phyloP scores from a whole-genome alignment of 2,329 filamentous ascomycete species.

The Diatrype stigma region DNA sequence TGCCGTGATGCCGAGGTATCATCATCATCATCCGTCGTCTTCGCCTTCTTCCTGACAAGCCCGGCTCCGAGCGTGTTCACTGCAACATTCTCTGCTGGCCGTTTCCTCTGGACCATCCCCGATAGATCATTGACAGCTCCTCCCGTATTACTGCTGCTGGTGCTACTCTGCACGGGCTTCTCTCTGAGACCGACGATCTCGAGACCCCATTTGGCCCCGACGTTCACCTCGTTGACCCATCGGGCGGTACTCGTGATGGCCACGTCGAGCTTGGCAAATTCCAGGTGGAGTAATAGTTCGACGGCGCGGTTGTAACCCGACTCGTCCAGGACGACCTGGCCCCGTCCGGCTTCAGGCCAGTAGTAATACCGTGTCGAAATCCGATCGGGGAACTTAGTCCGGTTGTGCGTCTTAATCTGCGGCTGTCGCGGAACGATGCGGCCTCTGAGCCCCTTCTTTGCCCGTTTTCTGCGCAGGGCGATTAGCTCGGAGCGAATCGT shows the following conservation, averaged over 20 bases:
- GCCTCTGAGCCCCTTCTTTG: constrained; percentile 49
- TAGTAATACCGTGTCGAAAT: constrained; percentile 59
- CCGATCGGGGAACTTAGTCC: constrained; percentile 44
- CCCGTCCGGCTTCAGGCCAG: constrained; percentile 61
- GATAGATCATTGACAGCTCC: constrained; percentile 42
- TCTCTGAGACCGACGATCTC: constrained; percentile 42
- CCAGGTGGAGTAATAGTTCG: constrained; percentile 67
- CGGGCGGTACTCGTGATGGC: constrained; percentile 61
- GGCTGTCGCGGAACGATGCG: constrained; percentile 61
- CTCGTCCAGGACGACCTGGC: constrained; percentile 59
- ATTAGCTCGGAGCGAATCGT: constrained; percentile 28
- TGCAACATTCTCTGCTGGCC: constrained; percentile 19
- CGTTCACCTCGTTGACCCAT: constrained; percentile 66
- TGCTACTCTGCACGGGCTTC: constrained; percentile 6
- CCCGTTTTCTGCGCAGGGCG: constrained; percentile 35
- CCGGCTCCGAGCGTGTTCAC: constrained; percentile 33
- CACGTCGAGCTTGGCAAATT: constrained; percentile 64
- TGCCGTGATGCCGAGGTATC: constrained; percentile 7
- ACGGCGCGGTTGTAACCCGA: constrained; percentile 62
- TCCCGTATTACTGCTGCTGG: constrained; percentile 3
- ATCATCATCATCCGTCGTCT: constrained; percentile 22
- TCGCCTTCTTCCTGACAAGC: constrained; percentile 49
- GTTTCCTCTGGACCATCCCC: constrained; percentile 45
- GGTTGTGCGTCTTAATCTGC: constrained; percentile 56
- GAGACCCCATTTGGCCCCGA: constrained; percentile 49